Percentiles rank a stretch among this genome's conserved stretches.
phyloP scores from a whole-genome alignment of 257 asterid species.

The Nicotiana paniculata region DNA sequence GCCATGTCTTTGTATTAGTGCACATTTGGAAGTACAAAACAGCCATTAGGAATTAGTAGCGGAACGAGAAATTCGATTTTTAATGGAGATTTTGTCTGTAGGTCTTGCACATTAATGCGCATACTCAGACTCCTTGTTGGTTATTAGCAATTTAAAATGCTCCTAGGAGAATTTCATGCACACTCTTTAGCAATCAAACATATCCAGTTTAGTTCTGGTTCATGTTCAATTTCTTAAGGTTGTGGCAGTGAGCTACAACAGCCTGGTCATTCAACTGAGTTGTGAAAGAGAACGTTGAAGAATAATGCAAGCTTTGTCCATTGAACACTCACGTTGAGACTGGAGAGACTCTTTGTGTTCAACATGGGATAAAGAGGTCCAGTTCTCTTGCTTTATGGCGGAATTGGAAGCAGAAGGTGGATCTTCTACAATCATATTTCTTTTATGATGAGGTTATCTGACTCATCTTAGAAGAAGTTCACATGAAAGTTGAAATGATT shows the following conservation, averaged over 20 bases:
- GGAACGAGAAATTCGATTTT: neutral
- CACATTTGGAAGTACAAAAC: neutral
- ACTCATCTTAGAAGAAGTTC: neutral
- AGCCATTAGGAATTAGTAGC: neutral
- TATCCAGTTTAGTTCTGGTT: neutral
- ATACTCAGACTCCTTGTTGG: neutral
- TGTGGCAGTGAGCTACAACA: neutral
- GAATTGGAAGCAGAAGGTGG: neutral
- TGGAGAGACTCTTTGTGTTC: neutral
- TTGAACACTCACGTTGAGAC: neutral
- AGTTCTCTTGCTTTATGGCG: neutral
- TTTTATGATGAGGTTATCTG: neutral
- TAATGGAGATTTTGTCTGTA: neutral
- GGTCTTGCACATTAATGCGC: neutral
- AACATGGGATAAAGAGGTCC: neutral
- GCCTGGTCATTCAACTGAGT: neutral
- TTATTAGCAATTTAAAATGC: neutral
- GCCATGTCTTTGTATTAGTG: neutral
- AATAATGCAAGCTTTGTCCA: neutral
- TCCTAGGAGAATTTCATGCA: neutral
- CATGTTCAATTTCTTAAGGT: conserved; percentile 1
- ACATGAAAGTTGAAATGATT: neutral
- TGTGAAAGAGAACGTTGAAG: conserved; percentile 1
- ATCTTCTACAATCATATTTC: neutral
- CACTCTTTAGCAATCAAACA: neutral